Base-by-base conservation (phyloP, 371 early-diverging fungal species). In the Fennellomyces sp. region DNA sequence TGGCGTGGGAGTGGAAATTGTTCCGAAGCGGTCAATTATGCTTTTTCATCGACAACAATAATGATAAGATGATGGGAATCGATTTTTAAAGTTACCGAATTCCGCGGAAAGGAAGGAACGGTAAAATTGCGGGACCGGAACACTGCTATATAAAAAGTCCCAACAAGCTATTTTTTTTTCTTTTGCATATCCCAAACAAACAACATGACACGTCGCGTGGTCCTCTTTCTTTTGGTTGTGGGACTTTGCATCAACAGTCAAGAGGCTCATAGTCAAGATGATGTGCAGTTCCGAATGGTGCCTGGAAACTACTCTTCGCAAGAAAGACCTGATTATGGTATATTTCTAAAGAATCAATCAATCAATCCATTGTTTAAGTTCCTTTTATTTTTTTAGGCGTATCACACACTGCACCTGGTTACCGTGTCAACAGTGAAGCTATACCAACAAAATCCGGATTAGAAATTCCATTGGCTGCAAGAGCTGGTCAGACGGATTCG, bases 371-470 rank as follows among this genome's bases (percentile, higher is more conserved):
- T n/a, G n/a, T n/a, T n/a, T n/a, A n/a, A n/a, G n/a, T n/a, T n/a
- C n/a, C n/a, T n/a, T n/a, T n/a, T n/a, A n/a, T 38, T 12, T 56
- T 27, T 25, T 38, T 10, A 58, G 60, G 52, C 23, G 52, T 60
- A 6, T 60, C 60, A 5, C 42, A 13, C n/a, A 50, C 55, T 2
- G 70, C 75, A 28, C 62, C 72, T 36, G 75, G 75, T n/a, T 75
- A 75, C 42, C 63, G 58, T 27, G 58, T 75, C 3, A 13, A 59
- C 17, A 72, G 75, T 4, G 31, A 63, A 11, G 68, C 67, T 12
- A n/a, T 45, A 5, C 57, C 58, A 1, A 75, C 75, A 12, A 48
- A 61, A 7, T 57, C 65, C 2, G 74, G 74, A 13, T 47, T 73
- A 15, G 58, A 62, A 10, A 65, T 74, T 17, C 69, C 71, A 21